Evolutionary conservation across 1,284 basidiomycete species (phyloP), one percentile per base, ranked within the genome.

Genomic region (Athelia psychrophila): DNA sequence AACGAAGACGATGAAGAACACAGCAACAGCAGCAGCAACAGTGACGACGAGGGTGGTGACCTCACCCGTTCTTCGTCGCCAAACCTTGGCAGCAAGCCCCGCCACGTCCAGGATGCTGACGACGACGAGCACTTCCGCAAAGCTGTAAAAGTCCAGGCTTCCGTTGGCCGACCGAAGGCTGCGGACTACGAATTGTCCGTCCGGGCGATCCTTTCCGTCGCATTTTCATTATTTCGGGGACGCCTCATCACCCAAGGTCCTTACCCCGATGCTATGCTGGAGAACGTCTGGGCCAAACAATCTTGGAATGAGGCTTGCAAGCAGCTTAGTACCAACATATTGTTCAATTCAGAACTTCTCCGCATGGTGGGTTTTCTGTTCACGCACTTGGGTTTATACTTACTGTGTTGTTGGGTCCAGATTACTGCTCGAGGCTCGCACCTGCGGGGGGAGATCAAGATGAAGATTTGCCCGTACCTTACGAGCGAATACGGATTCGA

Each of bases 401-500:
- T n/a, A n/a, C n/a, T n/a, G n/a, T n/a, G n/a, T n/a, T n/a, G n/a
- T n/a, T n/a, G n/a, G n/a, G n/a, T n/a, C n/a, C n/a, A 51, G 52
- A 50, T 53, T 25, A 53, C 52, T 3, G 8, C 32, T 25, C 49
- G 52, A 13, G 48, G 48, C 19, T 40, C 27, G 0, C 52, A 53
- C 36, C 44, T 53, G 20, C 51, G 49, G 5, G 35, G 52, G 20
- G 49, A 44, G 20, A 13, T 50, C 24, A 53, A 53, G 42, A 32
- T 38, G 6, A 50, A 50, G 24, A 27, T 46, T 32, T 23, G 42
- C 2, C 38, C 48, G 1, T 46, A 50, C n/a, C 20, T 50, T 16
- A 25, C 27, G 32, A 24, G 27, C 5, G 24, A 22, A 22, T 51
- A 51, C 30, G 42, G 40, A 10, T 51, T 51, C 30, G 23, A 51